phyloP scores from a whole-genome alignment of 306 rosid genomes.

The Malus domestica region ASM211411v1 NC_041793.1:32281501-32282000 shows the following conservation, averaged over 20 bases:
- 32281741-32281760: constrained; percentile 6
- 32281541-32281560: too few relatives aligned
- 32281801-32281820: constrained; percentile 4
- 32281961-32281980: background rate
- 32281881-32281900: background rate
- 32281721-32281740: background rate
- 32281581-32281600: too few relatives aligned
- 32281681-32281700: background rate
- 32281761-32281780: background rate
- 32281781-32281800: background rate
- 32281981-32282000: background rate
- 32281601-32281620: too few relatives aligned
- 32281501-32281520: background rate
- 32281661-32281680: constrained; percentile 7
- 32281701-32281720: background rate
- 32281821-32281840: constrained; percentile 2
- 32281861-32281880: background rate
- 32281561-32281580: too few relatives aligned
- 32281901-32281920: background rate
- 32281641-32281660: background rate
- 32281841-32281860: constrained; percentile 1
- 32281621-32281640: background rate
- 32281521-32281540: background rate
- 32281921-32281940: background rate
- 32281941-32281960: background rate